Base-by-base conservation (phyloP, 257 asterid genomes). In the Fraxinus excelsior region DNA sequence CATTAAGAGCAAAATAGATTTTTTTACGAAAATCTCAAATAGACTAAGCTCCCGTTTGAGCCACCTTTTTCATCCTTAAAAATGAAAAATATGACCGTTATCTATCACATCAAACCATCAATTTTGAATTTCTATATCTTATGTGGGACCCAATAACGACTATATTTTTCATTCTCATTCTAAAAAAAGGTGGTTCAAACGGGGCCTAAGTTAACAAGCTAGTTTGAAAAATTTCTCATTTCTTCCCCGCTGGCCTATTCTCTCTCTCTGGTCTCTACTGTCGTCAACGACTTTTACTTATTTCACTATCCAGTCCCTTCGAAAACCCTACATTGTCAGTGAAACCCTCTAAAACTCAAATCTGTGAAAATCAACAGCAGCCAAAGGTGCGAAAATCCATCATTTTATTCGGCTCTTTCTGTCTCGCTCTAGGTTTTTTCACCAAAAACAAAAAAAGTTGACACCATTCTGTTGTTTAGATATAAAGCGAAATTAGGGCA, bases 241-340 rank as follows among this genome's bases (percentile, higher is more conserved):
- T 26, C 32, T 62, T 26, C 32, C 1, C 34, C 12, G 4, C 51
- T 35, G 10, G 44, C 72, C 28, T 80, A 78, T 77, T 9, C 14
- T 10, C 49, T 40, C 49, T 42, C 7, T 60, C 32, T 1, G 66
- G 29, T 62, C 68, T 58, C 67, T 10, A 5, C 18, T 66, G 71
- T 78, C 82, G 85, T 79, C 83, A 81, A 79, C 66, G 76, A 78
- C 68, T 83, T 79, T 37, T 58, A 38, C 37, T 67, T 74, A 66
- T 88, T 76, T 70, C 85, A 81, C 71, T 78, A 10, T 78, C 19
- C 70, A 78, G 80, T 70, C 87, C 89, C 68, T 74, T 37, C 70
- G 70, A 83, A 80, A 72, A 74, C 82, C 82, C 72, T 56, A 75
- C 67, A 60, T 60, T 21, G 79, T 75, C 51, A 67, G 2, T 23